Base-by-base conservation (phyloP, 257 asterid genomes). In the Buddleja alternifolia region DNA sequence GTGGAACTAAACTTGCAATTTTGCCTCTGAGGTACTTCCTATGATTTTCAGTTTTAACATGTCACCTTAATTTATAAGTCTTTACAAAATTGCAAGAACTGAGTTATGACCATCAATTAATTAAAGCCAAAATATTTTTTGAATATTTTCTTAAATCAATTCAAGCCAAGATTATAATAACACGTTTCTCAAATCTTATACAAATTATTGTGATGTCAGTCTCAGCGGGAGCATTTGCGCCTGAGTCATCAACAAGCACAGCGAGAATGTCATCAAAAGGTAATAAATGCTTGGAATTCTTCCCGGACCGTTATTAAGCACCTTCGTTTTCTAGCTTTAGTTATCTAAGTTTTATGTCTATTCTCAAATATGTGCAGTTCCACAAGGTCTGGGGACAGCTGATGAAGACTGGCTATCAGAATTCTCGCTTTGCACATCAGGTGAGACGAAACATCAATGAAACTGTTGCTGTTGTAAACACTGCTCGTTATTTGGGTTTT, bases 361-460 rank as follows among this genome's bases (percentile, higher is more conserved):
- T 48, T 46, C 24, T 50, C 55, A 40, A 82, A 76, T 44, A 48
- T 51, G 74, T 80, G 45, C 89, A 94, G 99, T 94, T 94, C 83
- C 99, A 94, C 74, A 74, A 79, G 75, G 96, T 91, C 15, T 94
- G 99, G 99, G 99, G 99, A 75, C 97, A 91, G 55, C 84, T 94
- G 73, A 89, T 94, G 99, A 91, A 91, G 80, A 89, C 99, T 1
- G 99, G 99, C 20, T 89, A 90, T 78, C 99, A 94, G 76, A 94
- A 84, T 73, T 94, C 99, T 52, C 96, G 99, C 58, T 94, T 90
- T 53, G 97, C 99, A 0, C 99, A 94, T 85, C 99, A 94, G 97
- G 99, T 94, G 32, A 24, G 56, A 25, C 8, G 63, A 73, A 29
- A 25, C 25, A 10, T 63, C 60, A 11, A 15, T 11, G 15, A 4